phyloP scores from a whole-genome alignment of 208 protist genomes.

The Phytomonas francai region DNA sequence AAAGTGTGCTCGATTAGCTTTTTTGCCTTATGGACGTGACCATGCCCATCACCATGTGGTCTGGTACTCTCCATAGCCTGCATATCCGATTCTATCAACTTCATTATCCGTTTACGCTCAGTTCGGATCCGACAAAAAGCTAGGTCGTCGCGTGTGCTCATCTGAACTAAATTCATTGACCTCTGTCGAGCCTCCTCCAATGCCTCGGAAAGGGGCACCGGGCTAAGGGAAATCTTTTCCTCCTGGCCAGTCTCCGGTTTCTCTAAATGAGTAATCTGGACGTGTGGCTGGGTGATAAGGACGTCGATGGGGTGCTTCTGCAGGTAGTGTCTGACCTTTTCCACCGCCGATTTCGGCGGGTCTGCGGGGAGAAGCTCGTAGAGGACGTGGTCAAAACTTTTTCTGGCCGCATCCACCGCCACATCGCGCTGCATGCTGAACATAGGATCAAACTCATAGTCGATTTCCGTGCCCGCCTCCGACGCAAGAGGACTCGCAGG shows the following conservation, averaged over 20 bases:
- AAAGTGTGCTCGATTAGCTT: slow-evolving; percentile 69
- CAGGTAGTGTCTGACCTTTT: slow-evolving; percentile 57
- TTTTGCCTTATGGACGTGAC: slow-evolving; percentile 18
- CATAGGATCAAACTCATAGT: slow-evolving; percentile 79
- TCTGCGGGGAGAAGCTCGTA: slow-evolving; percentile 29
- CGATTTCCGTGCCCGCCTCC: slow-evolving; percentile 11
- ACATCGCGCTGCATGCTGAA: slow-evolving; percentile 69
- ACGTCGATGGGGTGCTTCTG: slow-evolving; percentile 70
- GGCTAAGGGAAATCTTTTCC: slow-evolving; percentile 49
- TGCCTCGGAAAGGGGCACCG: slow-evolving; percentile 58
- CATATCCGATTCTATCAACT: slow-evolving; percentile 57
- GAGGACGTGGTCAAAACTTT: slow-evolving; percentile 49
- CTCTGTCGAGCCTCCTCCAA: slow-evolving; percentile 53
- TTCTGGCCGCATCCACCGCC: slow-evolving; percentile 48
- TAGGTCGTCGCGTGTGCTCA: slow-evolving; percentile 56
- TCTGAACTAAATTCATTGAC: slow-evolving; percentile 76
- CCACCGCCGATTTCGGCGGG: slow-evolving; percentile 34
- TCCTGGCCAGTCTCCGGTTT: slow-evolving; percentile 59
- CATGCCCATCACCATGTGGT: not conserved
- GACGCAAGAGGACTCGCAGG: not conserved
- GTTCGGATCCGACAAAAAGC: slow-evolving; percentile 78
- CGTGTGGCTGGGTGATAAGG: slow-evolving; percentile 46
- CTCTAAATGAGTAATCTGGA: slow-evolving; percentile 85
- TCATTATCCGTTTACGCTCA: slow-evolving; percentile 50
- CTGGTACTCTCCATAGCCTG: slow-evolving; percentile 15